phyloP scores from a whole-genome alignment of 1,139 yeast genomes.

The Pichia sp. region DNA sequence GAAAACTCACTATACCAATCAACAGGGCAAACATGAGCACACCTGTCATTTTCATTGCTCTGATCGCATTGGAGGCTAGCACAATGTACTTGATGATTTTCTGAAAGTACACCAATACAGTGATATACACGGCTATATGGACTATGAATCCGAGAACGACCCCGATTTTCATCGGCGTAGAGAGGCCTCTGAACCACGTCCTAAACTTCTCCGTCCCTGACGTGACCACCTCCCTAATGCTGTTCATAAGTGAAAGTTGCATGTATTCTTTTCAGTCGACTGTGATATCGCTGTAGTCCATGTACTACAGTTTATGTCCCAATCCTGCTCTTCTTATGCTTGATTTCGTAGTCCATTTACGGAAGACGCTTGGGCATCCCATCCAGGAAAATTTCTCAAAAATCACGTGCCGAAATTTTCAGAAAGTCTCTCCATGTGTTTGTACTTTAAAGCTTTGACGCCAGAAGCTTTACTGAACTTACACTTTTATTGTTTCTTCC shows the following conservation, averaged over 20 bases:
- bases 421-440: background rate
- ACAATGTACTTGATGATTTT: constrained; percentile 18
- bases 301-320: no score
- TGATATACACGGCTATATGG: background rate
- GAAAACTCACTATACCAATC: constrained; percentile 60
- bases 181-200: constrained; percentile 9
- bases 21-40: constrained; percentile 48
- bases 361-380: background rate
- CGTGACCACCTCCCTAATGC: background rate
- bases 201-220: background rate
- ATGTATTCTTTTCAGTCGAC: no score
- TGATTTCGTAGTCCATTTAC: background rate
- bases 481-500: no score
- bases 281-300: no score
- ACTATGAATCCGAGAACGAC: constrained; percentile 3
- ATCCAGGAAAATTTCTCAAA: background rate
- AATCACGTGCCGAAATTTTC: background rate
- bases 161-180: constrained; percentile 3
- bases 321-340: no score
- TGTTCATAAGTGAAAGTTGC: background rate
- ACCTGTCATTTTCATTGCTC: constrained; percentile 40
- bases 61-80: constrained; percentile 20
- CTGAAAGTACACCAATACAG: constrained; percentile 12
- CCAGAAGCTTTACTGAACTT: no score
- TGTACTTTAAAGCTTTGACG: background rate